These are phyloP conservation scores for Cadophora gregata DNA, from an alignment of 2,329 filamentous ascomycete genomes.

Conservation along the genomic window DNA sequence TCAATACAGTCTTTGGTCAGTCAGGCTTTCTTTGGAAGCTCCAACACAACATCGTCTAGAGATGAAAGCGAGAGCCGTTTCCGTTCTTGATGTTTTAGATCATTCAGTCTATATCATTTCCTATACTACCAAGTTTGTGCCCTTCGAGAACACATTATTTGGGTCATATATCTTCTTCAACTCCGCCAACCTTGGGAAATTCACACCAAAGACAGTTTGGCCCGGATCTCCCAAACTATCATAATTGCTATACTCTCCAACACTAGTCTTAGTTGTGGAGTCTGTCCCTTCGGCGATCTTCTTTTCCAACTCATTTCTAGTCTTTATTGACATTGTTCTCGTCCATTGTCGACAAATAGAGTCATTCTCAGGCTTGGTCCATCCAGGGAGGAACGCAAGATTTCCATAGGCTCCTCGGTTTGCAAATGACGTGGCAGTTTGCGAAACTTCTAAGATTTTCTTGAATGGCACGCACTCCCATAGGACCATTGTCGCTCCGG, in stretches of 20 bases:
- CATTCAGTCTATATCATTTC: neutral
- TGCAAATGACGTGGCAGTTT: conserved; percentile 38
- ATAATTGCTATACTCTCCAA: conserved; percentile 36
- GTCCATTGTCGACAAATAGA: conserved; percentile 33
- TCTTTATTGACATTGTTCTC: conserved; percentile 29
- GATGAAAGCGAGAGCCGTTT: neutral
- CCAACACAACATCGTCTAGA: neutral
- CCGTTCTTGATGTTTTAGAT: no score
- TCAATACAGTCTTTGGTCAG: no score
- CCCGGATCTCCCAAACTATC: conserved; percentile 30
- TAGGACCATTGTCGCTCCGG: conserved; percentile 32
- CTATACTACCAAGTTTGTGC: conserved; percentile 25
- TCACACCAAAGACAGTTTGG: conserved; percentile 49
- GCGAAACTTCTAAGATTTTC: conserved; percentile 33
- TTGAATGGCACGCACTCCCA: conserved; percentile 34
- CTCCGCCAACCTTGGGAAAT: conserved; percentile 48
- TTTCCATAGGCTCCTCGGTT: conserved; percentile 41
- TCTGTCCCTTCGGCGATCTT: conserved; percentile 20
- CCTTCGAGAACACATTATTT: conserved; percentile 50
- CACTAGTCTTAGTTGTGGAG: conserved; percentile 18
- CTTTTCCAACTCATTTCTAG: conserved; percentile 25
- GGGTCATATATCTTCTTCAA: conserved; percentile 56
- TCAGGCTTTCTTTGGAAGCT: neutral
- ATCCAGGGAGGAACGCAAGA: conserved; percentile 40
- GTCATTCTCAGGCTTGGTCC: conserved; percentile 37